These are phyloP conservation scores for Caryopteris hybrid DNA, from an alignment of 305 asterid species.

Conservation along the genomic window DNA sequence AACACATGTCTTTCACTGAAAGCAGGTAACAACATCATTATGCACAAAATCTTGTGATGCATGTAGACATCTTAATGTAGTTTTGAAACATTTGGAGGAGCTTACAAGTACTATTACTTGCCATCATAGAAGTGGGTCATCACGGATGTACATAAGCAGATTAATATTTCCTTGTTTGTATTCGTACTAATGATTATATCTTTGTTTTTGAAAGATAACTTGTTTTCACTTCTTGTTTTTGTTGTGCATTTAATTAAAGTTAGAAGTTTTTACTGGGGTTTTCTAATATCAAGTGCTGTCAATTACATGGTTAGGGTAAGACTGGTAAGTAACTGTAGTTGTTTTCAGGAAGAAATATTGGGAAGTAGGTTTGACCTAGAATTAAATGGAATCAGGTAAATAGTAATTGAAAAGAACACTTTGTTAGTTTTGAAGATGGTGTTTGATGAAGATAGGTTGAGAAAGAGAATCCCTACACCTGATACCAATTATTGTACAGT, in stretches of 20 bases:
- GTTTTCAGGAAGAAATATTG: background rate
- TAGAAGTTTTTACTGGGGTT: background rate
- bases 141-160: slow-evolving; percentile 80
- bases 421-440: background rate
- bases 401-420: no score
- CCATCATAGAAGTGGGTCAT: slow-evolving; percentile 52
- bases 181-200: background rate
- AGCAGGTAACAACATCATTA: slow-evolving; percentile 62
- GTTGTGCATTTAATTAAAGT: background rate
- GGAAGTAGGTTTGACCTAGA: background rate
- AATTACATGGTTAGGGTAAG: background rate
- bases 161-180: slow-evolving; percentile 20
- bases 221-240: background rate
- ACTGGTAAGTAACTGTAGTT: no score
- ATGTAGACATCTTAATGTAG: slow-evolving; percentile 69
- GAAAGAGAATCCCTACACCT: background rate
- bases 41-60: slow-evolving; percentile 87
- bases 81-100: slow-evolving; percentile 71
- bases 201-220: slow-evolving; percentile 8
- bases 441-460: background rate
- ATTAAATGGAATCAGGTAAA: background rate
- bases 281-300: background rate
- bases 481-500: background rate
- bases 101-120: slow-evolving; percentile 48
- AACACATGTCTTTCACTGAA: slow-evolving; percentile 23